Evolutionary conservation across 495 filamentous ascomycete genomes (phyloP), one percentile per base, ranked within the genome.

Genomic region (Penicillium argentinense): DNA sequence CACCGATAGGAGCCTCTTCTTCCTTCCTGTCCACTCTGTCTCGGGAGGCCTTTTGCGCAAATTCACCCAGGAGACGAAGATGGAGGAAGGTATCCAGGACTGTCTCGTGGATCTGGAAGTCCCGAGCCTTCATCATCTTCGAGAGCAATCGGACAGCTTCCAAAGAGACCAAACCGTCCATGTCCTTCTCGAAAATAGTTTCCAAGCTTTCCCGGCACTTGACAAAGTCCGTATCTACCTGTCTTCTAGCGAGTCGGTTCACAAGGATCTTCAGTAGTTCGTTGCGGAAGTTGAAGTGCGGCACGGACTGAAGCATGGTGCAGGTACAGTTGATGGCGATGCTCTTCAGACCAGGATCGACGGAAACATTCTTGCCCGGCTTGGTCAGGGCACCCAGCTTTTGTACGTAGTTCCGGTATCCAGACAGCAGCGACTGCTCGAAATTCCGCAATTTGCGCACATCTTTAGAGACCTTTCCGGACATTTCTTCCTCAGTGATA

Each of bases 221-320:
- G 55, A 78, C 52, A 42, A 87, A 91, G 33, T 91, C 84, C 1
- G 72, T 74, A 60, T 95, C 88, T 1, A 84, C 58, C 18, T 74
- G 78, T 52, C 77, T 80, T 22, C 67, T 73, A 54, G 88, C 88
- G 7, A 97, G 74, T 42, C 91, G 91, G 52, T 85, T 83, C 25
- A 96, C 81, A 24, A 98, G 58, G 29, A 97, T 89, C 69, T 87
- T 87, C 27, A 97, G 66, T 21, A 98, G 71, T 23, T 97, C 95
- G 22, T 73, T 75, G 6, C 95, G 80, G 67, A 93, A 96, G 69
- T 98, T 98, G 80, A 98, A 98, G 70, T 98, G 95, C 9, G 93
- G 88, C 4, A 96, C 89, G 1, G 82, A 71, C 9, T 80, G 72
- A 24, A 98, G 71, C 13, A 97, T 76, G 22, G 73, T 83, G 60